Base-by-base conservation (phyloP, 2,329 filamentous ascomycete species). In the Trichoderma sp. region DNA sequence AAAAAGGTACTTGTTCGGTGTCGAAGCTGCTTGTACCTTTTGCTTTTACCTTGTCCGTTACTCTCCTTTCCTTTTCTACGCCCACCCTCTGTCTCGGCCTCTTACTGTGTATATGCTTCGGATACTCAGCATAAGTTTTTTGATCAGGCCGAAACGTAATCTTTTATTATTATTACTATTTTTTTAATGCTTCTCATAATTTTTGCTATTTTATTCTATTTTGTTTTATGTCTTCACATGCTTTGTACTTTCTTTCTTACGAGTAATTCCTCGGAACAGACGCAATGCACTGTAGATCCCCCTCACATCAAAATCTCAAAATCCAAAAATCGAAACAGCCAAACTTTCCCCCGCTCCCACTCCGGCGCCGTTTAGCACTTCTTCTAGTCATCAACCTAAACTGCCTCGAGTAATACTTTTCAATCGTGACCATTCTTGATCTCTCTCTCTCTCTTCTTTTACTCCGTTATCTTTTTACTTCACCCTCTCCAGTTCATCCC, bases 201-300 rank as follows among this genome's bases (percentile, higher is more conserved):
- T 21, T 18, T 18, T 6, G 24, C 5, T n/a, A 3, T 8, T 18
- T 67, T 3, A 2, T 9, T 38, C 29, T 9, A 7, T 9, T 67
- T 16, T 24, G 4, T 21, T 5, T 5, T 50, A 16, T n/a, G 18
- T 21, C n/a, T 21, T 53, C n/a, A 53, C n/a, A 53, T 53, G 41
- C 18, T 31, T 53, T n/a, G 14, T 62, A 9, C 4, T 11, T 31
- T 29, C 14, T 50, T 24, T 8, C 21, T 5, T 21, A 21, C n/a
- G 45, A 21, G 45, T 53, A 56, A 56, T 56, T 24, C 62, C 33
- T 56, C 53, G 68, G 59, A 29, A 38, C 24, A 71, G 21, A 41
- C 56, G 56, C 38, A 50, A 62, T 71, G 68, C 68, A 71, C 59
- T n/a, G 68, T 71, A 71, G 68, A 71, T 71, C 68, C 67, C 33